Evolutionary conservation across 1,284 basidiomycete species (phyloP), one percentile per base, ranked within the genome.

Genomic region (Heterobasidion annosum): DNA sequence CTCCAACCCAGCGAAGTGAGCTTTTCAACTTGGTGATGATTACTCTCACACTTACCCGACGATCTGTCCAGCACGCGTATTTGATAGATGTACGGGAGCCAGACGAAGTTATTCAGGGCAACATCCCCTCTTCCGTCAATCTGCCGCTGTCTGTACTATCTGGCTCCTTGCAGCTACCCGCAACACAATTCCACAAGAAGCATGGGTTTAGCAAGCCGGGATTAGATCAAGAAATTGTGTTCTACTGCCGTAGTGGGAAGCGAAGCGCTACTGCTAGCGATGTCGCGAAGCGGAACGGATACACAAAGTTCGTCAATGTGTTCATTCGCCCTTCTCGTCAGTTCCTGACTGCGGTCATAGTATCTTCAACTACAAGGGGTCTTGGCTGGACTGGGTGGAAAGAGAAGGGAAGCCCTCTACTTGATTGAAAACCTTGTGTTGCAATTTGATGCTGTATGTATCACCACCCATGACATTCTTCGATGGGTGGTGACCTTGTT

Each of bases 71-170:
- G 91, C 75, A 91, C 59, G 75, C 85, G n/a, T 90, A 88, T 65
- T 64, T 95, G 53, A 83, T 96, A 56, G 93, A 99, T 68, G 95
- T 99, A 7, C 86, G 97, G 34, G 97, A 99, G 69, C 89, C 88
- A 3, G 84, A 93, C 61, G 97, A 99, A 70, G 91, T 95, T 37
- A 80, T 88, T 2, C 91, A 96, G 68, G 96, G 97, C 33, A 90
- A 90, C 65, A 98, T 99, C 64, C 97, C 97, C 3, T 94, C 92
- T 10, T 82, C 95, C 5, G 93, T 99, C 63, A 95, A 96, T 68
- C 73, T 99, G 12, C 96, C 97, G 6, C 81, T 99, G 19, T 90
- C 91, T 3, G 77, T 79, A 18, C 79, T 99, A 53, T 72, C 83
- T 44, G 79, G 78, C 48, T 84, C 92, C 6, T 70, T 99, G 50